A percentile compares a stretch with the other conserved stretches of the same genome.
These are phyloP conservation scores for Microsporum ferrugineum DNA, from an alignment of 2,329 filamentous ascomycete species.

Conservation along the genomic window DNA sequence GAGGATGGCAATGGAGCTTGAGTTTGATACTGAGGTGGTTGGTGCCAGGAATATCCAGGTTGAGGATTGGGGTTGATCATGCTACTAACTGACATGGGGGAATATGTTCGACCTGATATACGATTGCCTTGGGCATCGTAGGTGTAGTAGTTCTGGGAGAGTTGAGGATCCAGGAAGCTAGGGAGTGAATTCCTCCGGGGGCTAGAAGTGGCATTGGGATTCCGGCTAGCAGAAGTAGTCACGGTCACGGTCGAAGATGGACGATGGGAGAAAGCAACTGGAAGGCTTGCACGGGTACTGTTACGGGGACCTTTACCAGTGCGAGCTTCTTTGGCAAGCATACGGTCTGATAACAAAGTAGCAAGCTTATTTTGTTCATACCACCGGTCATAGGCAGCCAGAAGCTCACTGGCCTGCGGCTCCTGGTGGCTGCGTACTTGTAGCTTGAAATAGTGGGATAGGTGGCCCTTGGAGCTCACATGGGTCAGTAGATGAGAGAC, in stretches of 20 bases:
- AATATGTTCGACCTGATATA: not conserved
- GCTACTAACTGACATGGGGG: not conserved
- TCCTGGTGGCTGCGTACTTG: conserved; percentile 61
- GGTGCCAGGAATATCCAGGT: not conserved
- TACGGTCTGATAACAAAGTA: conserved; percentile 61
- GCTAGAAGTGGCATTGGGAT: not conserved
- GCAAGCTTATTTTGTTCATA: conserved; percentile 61
- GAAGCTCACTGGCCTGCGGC: conserved; percentile 46
- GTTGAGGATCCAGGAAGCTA: conserved; percentile 13
- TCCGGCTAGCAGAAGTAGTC: not conserved
- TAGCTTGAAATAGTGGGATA: conserved; percentile 71
- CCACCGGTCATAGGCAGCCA: conserved; percentile 67
- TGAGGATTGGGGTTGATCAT: not conserved
- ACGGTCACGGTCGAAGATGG: not conserved
- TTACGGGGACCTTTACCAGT: conserved; percentile 31
- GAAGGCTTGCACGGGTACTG: not conserved
- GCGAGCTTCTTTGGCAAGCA: conserved; percentile 64
- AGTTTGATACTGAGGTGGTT: not conserved
- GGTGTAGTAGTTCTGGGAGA: conserved; percentile 11
- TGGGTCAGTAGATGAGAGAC: conserved; percentile 87
- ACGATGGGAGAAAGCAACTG: not conserved
- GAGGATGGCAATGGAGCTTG: not conserved
- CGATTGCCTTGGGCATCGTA: not conserved
- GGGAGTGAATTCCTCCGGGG: conserved; percentile 8
- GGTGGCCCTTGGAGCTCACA: conserved; percentile 81